Conservation (phyloP, 2,329 filamentous ascomycete genomes). For the Leptographium wingfieldii region DNA sequence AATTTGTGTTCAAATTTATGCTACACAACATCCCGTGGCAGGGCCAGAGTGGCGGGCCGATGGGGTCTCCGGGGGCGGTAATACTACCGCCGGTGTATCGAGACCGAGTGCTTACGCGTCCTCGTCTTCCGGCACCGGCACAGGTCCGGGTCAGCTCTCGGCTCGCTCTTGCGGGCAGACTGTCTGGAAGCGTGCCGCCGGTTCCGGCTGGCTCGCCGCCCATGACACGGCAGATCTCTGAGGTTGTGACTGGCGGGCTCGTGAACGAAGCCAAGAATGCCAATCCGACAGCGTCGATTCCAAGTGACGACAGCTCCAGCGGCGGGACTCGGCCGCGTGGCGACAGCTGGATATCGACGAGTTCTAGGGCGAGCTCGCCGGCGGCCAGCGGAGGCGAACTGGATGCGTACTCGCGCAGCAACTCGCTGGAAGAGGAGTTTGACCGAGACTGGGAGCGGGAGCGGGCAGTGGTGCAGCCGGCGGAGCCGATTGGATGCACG, state of each 20-base stretch:
- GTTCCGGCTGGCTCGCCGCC: constrained; percentile 27
- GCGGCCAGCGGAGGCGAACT: background rate
- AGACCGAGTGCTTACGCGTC: constrained; percentile 52
- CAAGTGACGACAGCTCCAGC: constrained; percentile 5
- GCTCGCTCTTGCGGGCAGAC: constrained; percentile 11
- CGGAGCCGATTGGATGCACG: constrained; percentile 30
- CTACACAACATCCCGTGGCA: constrained; percentile 36
- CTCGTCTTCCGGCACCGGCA: constrained; percentile 57
- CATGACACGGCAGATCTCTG: constrained; percentile 35
- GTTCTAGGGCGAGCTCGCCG: background rate
- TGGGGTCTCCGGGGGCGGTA: constrained; percentile 30
- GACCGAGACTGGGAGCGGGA: constrained; percentile 13
- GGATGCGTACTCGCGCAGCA: background rate
- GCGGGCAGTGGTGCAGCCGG: constrained; percentile 24
- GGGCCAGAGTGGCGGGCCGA: background rate
- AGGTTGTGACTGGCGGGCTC: constrained; percentile 30
- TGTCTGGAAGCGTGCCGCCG: constrained; percentile 24
- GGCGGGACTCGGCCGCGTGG: background rate
- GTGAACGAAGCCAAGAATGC: constrained; percentile 40
- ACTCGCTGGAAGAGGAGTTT: constrained; percentile 2
- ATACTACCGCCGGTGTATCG: constrained; percentile 35
- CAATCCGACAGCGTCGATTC: constrained; percentile 11
- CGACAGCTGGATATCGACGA: background rate
- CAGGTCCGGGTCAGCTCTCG: constrained; percentile 46
- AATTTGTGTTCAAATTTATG: constrained; percentile 63